A percentile compares a stretch with the other conserved stretches of the same genome.
Evolutionary conservation across 1,139 yeast genomes (phyloP).

Genomic region (Insectozyma bohioensis): DNA sequence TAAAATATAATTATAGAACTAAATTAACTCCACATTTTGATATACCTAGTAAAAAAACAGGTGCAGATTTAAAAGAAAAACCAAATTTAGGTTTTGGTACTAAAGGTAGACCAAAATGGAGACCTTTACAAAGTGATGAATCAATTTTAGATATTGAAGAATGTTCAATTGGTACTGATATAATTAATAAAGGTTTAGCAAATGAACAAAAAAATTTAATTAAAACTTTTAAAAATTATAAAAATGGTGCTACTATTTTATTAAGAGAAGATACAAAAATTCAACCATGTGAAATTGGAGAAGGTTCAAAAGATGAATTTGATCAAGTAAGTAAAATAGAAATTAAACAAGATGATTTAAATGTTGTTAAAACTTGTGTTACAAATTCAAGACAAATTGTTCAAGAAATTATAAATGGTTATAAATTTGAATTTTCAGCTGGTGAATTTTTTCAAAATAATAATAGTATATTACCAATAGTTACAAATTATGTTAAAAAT

Average conservation of each 20-base stretch:
- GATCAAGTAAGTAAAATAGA: slow-evolving; percentile 32
- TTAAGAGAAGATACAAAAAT: slow-evolving; percentile 72
- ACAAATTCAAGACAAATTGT: slow-evolving; percentile 79
- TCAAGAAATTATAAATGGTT: slow-evolving; percentile 72
- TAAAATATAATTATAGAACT: slow-evolving; percentile 76
- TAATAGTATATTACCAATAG: slow-evolving; percentile 82
- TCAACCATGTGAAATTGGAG: slow-evolving; percentile 21
- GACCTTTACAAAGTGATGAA: slow-evolving; percentile 35
- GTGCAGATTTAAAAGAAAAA: slow-evolving; percentile 33
- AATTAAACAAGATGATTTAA: slow-evolving; percentile 21
- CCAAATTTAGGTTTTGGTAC: slow-evolving; percentile 91
- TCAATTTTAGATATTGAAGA: slow-evolving; percentile 85
- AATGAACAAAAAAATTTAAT: slow-evolving; percentile 62
- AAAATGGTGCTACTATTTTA: slow-evolving; percentile 84
- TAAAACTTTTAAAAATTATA: slow-evolving; percentile 53
- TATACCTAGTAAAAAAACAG: slow-evolving; percentile 55
- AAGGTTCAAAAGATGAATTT: slow-evolving; percentile 44
- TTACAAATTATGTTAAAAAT: slow-evolving; percentile 75
- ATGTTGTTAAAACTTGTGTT: slow-evolving; percentile 47
- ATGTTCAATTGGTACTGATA: slow-evolving; percentile 82
- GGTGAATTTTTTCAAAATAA: slow-evolving; percentile 97
- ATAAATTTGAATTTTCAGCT: slow-evolving; percentile 82
- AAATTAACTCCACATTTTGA: slow-evolving; percentile 96
- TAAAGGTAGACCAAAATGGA: slow-evolving; percentile 74
- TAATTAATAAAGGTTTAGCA: slow-evolving; percentile 71